Conservation (phyloP, 257 asterid species). For the Solanum chilense region DNA sequence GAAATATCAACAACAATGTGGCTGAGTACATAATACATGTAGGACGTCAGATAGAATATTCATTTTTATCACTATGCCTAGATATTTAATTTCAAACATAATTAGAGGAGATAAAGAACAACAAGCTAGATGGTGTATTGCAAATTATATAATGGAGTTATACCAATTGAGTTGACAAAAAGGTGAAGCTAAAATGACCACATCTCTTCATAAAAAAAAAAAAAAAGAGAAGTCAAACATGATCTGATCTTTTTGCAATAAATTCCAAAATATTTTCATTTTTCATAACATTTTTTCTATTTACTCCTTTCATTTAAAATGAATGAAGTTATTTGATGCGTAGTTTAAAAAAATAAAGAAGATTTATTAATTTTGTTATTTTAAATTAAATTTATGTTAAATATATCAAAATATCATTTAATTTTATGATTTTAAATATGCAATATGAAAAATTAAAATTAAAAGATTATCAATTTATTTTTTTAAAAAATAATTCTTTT, state of each 20-base stretch:
- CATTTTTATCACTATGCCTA: background rate
- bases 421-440: no score
- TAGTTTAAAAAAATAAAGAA: no score
- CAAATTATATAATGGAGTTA: background rate
- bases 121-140: background rate
- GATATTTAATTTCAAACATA: background rate
- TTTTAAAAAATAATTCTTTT: no score
- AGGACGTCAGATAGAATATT: no score
- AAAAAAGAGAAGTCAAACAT: constrained; percentile 22
- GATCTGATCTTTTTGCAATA: constrained; percentile 4
- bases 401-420: no score
- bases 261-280: constrained; percentile 6
- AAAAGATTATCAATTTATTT: no score
- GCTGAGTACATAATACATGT: background rate
- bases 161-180: constrained; percentile 7
- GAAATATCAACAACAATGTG: background rate
- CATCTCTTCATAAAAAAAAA: background rate
- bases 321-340: fast-evolving
- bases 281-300: background rate
- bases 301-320: background rate
- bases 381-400: no score
- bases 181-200: constrained; percentile 28
- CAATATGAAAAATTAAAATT: no score
- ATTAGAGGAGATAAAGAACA: background rate
- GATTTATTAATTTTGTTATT: fast-evolving